Percentiles rank a stretch among this genome's conserved stretches.
phyloP scores from a whole-genome alignment of 371 early-diverging fungal species.

The Sanchytrium tribonematis region DNA sequence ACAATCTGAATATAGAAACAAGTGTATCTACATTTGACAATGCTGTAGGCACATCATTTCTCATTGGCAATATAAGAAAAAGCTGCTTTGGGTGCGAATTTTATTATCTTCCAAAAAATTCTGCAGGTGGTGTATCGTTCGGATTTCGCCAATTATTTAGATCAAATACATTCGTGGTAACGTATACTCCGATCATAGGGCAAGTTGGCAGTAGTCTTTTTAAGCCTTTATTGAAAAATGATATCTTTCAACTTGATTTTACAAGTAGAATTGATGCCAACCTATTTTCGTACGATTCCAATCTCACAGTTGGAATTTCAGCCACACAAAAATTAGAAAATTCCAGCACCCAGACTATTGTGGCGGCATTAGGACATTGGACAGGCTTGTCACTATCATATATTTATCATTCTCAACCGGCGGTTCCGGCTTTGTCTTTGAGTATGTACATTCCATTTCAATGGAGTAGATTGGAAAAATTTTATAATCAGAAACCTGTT shows the following conservation, averaged over 20 bases:
- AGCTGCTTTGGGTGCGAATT: neutral
- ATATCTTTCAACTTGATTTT: neutral
- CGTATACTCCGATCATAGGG: neutral
- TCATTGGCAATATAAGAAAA: neutral
- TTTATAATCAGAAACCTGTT: neutral
- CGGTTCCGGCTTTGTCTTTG: neutral
- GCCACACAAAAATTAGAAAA: neutral
- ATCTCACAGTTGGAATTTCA: neutral
- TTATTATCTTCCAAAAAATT: neutral
- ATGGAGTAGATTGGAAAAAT: neutral
- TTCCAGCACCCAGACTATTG: neutral
- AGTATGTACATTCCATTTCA: neutral
- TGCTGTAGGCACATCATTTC: neutral
- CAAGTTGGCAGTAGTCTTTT: neutral
- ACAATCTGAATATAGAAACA: neutral
- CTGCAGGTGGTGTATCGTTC: neutral
- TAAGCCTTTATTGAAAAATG: neutral
- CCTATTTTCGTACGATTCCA: neutral
- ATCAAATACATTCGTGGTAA: neutral
- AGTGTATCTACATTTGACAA: neutral
- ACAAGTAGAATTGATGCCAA: neutral
- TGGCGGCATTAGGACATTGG: neutral
- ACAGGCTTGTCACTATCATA: neutral
- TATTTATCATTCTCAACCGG: neutral
- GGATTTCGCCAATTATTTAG: neutral